Percentiles rank a stretch among this genome's conserved stretches.
phyloP scores from a whole-genome alignment of 2,329 filamentous ascomycete species.

The Plectosphaerella plurivora region DNA sequence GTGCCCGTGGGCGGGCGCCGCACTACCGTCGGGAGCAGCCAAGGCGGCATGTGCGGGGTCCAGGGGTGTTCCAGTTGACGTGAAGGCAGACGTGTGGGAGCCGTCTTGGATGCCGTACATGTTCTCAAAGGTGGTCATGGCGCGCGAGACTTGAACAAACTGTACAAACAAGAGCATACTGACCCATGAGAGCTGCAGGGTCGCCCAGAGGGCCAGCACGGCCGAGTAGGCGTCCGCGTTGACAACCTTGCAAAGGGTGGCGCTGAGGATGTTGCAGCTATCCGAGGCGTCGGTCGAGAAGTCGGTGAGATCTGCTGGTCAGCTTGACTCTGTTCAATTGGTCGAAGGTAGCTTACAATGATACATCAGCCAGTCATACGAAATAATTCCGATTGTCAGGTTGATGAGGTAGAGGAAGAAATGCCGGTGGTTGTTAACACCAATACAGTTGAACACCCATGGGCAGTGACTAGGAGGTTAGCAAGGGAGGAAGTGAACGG shows the following conservation, averaged over 20 bases:
- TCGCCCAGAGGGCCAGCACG: slow-evolving; percentile 72
- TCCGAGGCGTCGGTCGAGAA: slow-evolving; percentile 48
- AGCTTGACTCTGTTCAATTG: slow-evolving; percentile 13
- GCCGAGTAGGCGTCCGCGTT: slow-evolving; percentile 83
- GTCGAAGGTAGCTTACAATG: slow-evolving; percentile 50
- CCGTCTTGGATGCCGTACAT: slow-evolving; percentile 74
- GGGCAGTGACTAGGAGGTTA: slow-evolving; percentile 71
- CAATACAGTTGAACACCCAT: slow-evolving; percentile 96
- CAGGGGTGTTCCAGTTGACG: slow-evolving; percentile 71
- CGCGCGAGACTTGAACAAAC: slow-evolving; percentile 84
- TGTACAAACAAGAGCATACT: slow-evolving; percentile 96
- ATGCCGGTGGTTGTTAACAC: slow-evolving; percentile 91
- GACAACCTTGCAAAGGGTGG: slow-evolving; percentile 68
- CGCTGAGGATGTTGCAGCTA: slow-evolving; percentile 72
- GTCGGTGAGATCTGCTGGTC: slow-evolving; percentile 55
- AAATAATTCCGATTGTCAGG: slow-evolving; percentile 69
- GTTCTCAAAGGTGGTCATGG: slow-evolving; percentile 94
- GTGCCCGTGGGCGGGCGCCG: slow-evolving; percentile 34
- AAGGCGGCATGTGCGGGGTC: slow-evolving; percentile 62
- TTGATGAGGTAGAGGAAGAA: slow-evolving; percentile 87
- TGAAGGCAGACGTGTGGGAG: slow-evolving; percentile 68
- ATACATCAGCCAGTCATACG: slow-evolving; percentile 68
- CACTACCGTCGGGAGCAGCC: slow-evolving; percentile 41
- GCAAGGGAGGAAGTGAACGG: background rate
- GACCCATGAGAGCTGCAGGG: slow-evolving; percentile 88